Evolutionary conservation across 495 filamentous ascomycete genomes (phyloP).

Genomic region (Penicillium roqueforti): DNA sequence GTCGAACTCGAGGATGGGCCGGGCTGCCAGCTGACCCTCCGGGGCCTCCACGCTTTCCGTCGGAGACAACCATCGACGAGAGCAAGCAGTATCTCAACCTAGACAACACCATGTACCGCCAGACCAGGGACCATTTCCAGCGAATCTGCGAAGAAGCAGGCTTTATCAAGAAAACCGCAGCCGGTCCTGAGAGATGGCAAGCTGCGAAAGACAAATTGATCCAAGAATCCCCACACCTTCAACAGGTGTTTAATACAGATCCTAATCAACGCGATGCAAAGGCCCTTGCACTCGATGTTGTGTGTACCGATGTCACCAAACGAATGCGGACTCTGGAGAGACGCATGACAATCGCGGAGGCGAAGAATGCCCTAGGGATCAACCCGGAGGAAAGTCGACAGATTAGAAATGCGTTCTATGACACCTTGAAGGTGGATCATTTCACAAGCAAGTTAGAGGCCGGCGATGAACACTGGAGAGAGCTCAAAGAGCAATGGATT

Average conservation of each 20-base stretch:
- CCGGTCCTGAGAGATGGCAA: slow-evolving; percentile 70
- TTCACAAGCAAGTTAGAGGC: slow-evolving; percentile 72
- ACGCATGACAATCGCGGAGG: slow-evolving; percentile 66
- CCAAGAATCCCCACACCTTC: slow-evolving; percentile 59
- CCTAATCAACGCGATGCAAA: slow-evolving; percentile 51
- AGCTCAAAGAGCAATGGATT: slow-evolving; percentile 67
- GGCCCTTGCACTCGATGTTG: slow-evolving; percentile 66
- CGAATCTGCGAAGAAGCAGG: slow-evolving; percentile 60
- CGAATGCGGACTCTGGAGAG: slow-evolving; percentile 60
- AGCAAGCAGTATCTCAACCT: slow-evolving; percentile 65
- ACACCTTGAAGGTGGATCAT: slow-evolving; percentile 60
- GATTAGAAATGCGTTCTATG: slow-evolving; percentile 62
- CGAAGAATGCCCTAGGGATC: slow-evolving; percentile 66
- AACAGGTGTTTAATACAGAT: slow-evolving; percentile 55
- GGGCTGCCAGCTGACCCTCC: slow-evolving; percentile 71
- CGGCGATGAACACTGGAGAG: slow-evolving; percentile 66
- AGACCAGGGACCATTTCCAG: slow-evolving; percentile 64
- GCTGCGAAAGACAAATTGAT: slow-evolving; percentile 65
- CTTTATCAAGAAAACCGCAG: slow-evolving; percentile 69
- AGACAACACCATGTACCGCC: slow-evolving; percentile 57
- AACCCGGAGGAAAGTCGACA: slow-evolving; percentile 68
- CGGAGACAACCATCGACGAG: slow-evolving; percentile 77
- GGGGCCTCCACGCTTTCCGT: slow-evolving; percentile 71
- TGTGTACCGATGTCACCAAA: slow-evolving; percentile 81
- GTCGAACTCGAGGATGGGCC: slow-evolving; percentile 66